Percentiles rank a stretch among this genome's conserved stretches.
phyloP scores from a whole-genome alignment of 1,139 yeast species.

The Sugiyamaella castrensis region DNA sequence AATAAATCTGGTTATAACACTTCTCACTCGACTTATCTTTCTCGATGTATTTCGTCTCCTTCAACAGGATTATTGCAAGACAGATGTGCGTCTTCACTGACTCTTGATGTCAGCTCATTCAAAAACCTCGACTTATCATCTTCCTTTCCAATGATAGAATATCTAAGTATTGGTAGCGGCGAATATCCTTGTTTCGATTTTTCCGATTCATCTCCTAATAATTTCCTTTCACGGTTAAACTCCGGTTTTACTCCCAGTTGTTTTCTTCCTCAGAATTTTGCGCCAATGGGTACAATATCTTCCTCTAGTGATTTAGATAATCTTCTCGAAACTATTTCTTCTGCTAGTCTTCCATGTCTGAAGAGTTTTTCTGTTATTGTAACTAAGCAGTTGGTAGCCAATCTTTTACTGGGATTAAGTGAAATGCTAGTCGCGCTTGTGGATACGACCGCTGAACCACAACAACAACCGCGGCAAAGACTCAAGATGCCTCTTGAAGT shows the following conservation, averaged over 20 bases:
- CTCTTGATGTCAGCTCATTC: slow-evolving; percentile 4
- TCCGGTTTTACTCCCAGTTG: slow-evolving; percentile 1
- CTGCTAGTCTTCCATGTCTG: neutral
- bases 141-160: slow-evolving; percentile 5
- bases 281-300: slow-evolving; percentile 2
- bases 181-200: neutral
- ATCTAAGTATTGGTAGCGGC: slow-evolving; percentile 3
- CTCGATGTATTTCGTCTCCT: slow-evolving; percentile 4
- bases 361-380: neutral
- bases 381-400: slow-evolving; percentile 3
- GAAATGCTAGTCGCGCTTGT: neutral
- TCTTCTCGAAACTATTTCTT: neutral
- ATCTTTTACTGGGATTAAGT: slow-evolving; percentile 5
- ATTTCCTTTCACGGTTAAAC: neutral
- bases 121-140: slow-evolving; percentile 1
- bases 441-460: neutral
- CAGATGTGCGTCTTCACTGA: neutral
- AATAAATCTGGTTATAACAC: too few species aligned
- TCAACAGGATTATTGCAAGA: slow-evolving; percentile 1
- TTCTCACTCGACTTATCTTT: neutral
- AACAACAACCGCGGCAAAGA: neutral
- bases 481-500: neutral
- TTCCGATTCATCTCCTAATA: neutral
- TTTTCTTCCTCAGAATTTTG: neutral
- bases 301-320: slow-evolving; percentile 1